These are phyloP conservation scores for Cyberlindnera subsufficiens DNA, from an alignment of 805 yeast species.

Conservation along the genomic window DNA sequence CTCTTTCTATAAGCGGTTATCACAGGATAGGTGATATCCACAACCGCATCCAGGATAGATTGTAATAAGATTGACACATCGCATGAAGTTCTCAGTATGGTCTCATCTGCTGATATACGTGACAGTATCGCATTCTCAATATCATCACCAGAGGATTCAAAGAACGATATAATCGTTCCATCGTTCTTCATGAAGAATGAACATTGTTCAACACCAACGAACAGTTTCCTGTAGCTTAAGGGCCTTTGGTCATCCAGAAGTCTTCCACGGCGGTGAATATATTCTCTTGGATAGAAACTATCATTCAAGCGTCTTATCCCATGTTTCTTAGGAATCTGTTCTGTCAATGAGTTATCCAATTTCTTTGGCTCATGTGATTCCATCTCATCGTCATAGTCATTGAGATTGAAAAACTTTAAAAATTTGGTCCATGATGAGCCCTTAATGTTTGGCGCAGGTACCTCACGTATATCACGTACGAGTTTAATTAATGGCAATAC, in stretches of 20 bases:
- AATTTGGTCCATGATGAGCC: conserved; percentile 6
- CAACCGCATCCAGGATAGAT: conserved; percentile 47
- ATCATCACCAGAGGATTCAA: conserved; percentile 50
- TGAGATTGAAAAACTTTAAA: conserved; percentile 7
- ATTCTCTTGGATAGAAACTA: conserved; percentile 17
- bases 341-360: conserved; percentile 8
- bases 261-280: conserved; percentile 11
- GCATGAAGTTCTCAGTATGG: conserved; percentile 43
- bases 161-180: conserved; percentile 46
- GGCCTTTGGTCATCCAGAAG: conserved; percentile 39
- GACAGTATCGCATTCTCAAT: conserved; percentile 46
- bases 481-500: conserved; percentile 48
- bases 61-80: conserved; percentile 49
- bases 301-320: conserved; percentile 32
- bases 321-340: conserved; percentile 15
- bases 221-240: conserved; percentile 33
- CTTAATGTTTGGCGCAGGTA: background rate
- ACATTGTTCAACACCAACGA: conserved; percentile 52
- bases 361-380: background rate
- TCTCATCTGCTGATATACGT: conserved; percentile 38
- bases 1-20: conserved; percentile 44
- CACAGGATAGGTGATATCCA: conserved; percentile 49
- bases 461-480: conserved; percentile 19
- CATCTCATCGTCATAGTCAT: conserved; percentile 4
- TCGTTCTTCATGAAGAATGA: conserved; percentile 41